Percentiles rank a stretch among this genome's conserved stretches.
Evolutionary conservation across 768 basidiomycete genomes (phyloP).

Genomic region (Calocybe gangraenosa): DNA sequence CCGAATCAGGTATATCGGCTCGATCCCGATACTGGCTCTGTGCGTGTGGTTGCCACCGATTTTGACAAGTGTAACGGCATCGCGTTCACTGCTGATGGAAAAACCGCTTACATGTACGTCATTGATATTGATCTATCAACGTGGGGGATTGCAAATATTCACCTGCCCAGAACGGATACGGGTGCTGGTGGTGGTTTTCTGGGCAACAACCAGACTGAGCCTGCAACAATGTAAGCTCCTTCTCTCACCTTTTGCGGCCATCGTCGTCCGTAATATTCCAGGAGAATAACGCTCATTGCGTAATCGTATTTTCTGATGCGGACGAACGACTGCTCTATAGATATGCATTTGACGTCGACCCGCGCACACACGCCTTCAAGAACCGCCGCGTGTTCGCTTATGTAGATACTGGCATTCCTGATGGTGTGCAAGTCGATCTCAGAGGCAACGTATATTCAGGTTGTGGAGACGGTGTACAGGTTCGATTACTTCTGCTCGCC

Average conservation of each 20-base stretch:
- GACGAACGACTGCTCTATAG: slow-evolving; percentile 26
- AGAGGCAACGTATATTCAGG: slow-evolving; percentile 65
- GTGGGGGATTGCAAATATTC: neutral
- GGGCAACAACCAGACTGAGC: slow-evolving; percentile 51
- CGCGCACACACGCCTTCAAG: slow-evolving; percentile 43
- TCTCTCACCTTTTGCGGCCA: too few relatives aligned
- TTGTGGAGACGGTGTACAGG: slow-evolving; percentile 67
- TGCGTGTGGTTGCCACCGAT: slow-evolving; percentile 74
- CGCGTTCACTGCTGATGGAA: slow-evolving; percentile 64
- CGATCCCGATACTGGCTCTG: slow-evolving; percentile 57
- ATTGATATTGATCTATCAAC: neutral
- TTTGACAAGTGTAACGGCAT: slow-evolving; percentile 73
- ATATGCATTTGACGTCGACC: slow-evolving; percentile 67
- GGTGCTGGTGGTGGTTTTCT: slow-evolving; percentile 41
- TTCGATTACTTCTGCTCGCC: slow-evolving; percentile 18
- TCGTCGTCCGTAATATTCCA: neutral
- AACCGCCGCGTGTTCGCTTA: slow-evolving; percentile 70
- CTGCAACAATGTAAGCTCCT: slow-evolving; percentile 59
- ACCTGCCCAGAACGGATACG: slow-evolving; percentile 47
- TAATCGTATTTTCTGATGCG: neutral
- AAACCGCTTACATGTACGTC: slow-evolving; percentile 57
- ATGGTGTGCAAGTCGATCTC: slow-evolving; percentile 63
- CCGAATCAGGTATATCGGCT: slow-evolving; percentile 79
- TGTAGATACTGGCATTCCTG: slow-evolving; percentile 59
- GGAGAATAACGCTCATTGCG: neutral